phyloP scores from a whole-genome alignment of 2,329 filamentous ascomycete species.

The Ophiosphaerella narmari region DNA sequence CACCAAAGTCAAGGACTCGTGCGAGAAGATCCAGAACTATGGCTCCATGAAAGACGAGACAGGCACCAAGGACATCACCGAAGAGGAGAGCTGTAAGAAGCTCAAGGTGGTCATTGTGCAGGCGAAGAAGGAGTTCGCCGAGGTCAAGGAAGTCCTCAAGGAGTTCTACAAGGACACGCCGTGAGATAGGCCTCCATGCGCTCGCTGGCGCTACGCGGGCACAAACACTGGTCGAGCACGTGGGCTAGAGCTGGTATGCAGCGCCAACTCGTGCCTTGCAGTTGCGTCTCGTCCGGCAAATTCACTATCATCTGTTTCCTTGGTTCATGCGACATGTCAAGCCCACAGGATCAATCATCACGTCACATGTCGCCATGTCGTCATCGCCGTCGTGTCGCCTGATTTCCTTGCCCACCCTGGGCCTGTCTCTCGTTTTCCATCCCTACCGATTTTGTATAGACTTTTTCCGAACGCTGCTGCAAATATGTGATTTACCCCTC shows the following conservation, averaged over 20 bases:
- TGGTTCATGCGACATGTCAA: neutral
- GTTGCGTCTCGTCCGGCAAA: slow-evolving; percentile 1
- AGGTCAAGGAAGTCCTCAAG: slow-evolving; percentile 71
- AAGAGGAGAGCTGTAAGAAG: slow-evolving; percentile 68
- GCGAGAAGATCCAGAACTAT: slow-evolving; percentile 95
- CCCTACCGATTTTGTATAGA: slow-evolving; percentile 7
- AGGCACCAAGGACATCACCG: slow-evolving; percentile 67
- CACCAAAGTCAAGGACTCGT: slow-evolving; percentile 86
- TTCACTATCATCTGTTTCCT: slow-evolving; percentile 8
- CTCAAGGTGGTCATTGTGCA: slow-evolving; percentile 71
- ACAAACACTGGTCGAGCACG: neutral
- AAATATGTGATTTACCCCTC: slow-evolving; percentile 5
- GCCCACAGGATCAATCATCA: too few relatives aligned
- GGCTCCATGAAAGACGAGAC: slow-evolving; percentile 81
- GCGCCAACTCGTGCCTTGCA: neutral
- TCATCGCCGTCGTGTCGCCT: slow-evolving; percentile 10
- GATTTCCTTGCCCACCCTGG: slow-evolving; percentile 11
- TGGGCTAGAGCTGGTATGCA: neutral
- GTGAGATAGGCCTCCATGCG: neutral
- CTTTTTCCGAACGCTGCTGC: slow-evolving; percentile 1
- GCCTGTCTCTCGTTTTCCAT: slow-evolving; percentile 3
- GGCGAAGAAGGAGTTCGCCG: slow-evolving; percentile 77
- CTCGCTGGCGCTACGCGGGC: neutral
- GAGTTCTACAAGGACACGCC: slow-evolving; percentile 66
- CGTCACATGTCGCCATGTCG: slow-evolving; percentile 9